These are phyloP conservation scores for Xanthoceras sorbifolium DNA, from an alignment of 345 rosid genomes.

Conservation along the genomic window DNA sequence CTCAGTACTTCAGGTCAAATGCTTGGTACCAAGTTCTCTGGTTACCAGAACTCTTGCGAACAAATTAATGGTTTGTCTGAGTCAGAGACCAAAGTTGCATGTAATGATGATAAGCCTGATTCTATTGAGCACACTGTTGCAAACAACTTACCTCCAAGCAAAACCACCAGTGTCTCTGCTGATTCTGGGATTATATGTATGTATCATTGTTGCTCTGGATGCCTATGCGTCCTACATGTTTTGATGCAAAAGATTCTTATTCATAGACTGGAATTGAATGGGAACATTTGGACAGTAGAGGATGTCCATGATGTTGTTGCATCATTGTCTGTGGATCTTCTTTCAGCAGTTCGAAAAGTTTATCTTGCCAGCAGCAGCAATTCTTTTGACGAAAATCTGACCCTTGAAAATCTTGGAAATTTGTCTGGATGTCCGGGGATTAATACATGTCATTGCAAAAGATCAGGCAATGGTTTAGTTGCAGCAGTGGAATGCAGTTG, in stretches of 20 bases:
- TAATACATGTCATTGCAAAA: constrained; percentile 46
- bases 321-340: constrained; percentile 65
- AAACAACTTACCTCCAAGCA: constrained; percentile 17
- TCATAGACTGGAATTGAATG: constrained; percentile 42
- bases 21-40: constrained; percentile 17
- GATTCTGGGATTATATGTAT: constrained; percentile 47
- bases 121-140: constrained; percentile 24
- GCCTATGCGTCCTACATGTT: constrained; percentile 50
- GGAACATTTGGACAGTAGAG: constrained; percentile 46
- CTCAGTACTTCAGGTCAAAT: constrained; percentile 25
- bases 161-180: constrained; percentile 26
- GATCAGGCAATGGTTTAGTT: constrained; percentile 32
- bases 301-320: constrained; percentile 72
- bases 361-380: constrained; percentile 31
- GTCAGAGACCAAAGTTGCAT: constrained; percentile 4
- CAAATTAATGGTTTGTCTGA: constrained; percentile 28
- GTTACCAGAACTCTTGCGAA: constrained; percentile 15
- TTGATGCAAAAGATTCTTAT: constrained; percentile 54
- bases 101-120: constrained; percentile 24
- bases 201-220: constrained; percentile 68
- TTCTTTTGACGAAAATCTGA: constrained; percentile 31
- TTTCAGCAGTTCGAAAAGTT: constrained; percentile 56
- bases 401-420: constrained; percentile 25
- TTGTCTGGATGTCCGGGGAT: constrained; percentile 22
- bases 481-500: constrained; percentile 54